Conservation (phyloP, 2,329 filamentous ascomycete species). For the Curvularia verruculosa region DNA sequence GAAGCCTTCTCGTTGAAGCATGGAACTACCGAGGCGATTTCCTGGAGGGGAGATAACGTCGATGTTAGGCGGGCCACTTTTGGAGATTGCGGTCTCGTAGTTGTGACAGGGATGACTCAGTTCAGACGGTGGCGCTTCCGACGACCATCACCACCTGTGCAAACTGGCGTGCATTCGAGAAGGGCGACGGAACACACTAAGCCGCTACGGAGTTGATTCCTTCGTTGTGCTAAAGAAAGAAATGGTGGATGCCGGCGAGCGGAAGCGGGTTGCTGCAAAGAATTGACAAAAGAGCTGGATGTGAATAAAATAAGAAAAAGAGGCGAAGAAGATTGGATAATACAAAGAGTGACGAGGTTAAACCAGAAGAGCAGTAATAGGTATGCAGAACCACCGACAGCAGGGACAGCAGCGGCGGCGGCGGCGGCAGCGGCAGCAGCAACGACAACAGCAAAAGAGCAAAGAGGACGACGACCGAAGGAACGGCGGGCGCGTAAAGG, state of each 20-base stretch:
- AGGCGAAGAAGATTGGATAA: slow-evolving; percentile 14
- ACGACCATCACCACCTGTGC: slow-evolving; percentile 26
- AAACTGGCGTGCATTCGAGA: slow-evolving; percentile 7
- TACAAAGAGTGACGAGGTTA: slow-evolving; percentile 34
- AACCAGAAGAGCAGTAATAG: slow-evolving; percentile 15
- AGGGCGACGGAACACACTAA: slow-evolving; percentile 2
- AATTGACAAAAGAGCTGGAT: slow-evolving; percentile 17
- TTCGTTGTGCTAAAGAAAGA: background rate
- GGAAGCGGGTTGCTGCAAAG: background rate
- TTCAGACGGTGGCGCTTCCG: slow-evolving; percentile 16
- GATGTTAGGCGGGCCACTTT: slow-evolving; percentile 24
- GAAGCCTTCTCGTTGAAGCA: slow-evolving; percentile 43
- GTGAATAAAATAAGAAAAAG: slow-evolving; percentile 9
- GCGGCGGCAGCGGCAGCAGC: too few species aligned
- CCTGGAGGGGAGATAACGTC: slow-evolving; percentile 15
- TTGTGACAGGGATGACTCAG: slow-evolving; percentile 31
- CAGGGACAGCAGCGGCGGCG: background rate
- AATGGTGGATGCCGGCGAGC: background rate
- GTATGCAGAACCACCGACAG: slow-evolving; percentile 19
- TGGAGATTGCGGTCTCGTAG: slow-evolving; percentile 33
- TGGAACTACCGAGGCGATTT: slow-evolving; percentile 29
- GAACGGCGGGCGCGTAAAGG: slow-evolving; percentile 8
- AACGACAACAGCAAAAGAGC: slow-evolving; percentile 2
- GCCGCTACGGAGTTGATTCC: slow-evolving; percentile 10
- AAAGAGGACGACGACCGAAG: slow-evolving; percentile 5